These are phyloP conservation scores for Carpinus fangiana DNA, from an alignment of 306 rosid species.

Conservation along the genomic window DNA sequence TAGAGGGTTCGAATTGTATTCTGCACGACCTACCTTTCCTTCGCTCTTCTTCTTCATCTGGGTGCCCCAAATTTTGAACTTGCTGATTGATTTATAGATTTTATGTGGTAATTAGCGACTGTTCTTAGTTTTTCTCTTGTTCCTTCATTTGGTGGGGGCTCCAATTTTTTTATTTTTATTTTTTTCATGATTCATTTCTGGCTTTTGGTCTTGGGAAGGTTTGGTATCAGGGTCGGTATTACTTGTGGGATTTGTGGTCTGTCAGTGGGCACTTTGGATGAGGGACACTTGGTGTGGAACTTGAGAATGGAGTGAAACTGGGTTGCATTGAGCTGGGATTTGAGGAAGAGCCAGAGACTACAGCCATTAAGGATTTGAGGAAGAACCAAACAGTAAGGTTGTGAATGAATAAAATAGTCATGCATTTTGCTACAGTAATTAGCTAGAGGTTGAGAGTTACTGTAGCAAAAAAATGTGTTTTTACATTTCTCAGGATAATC, in stretches of 20 bases:
- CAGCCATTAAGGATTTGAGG: slow-evolving; percentile 49
- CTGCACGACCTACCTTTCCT: not conserved
- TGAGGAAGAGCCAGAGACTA: slow-evolving; percentile 50
- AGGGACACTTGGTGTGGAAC: slow-evolving; percentile 60
- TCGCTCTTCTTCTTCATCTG: slow-evolving; percentile 4
- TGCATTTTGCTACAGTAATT: no score
- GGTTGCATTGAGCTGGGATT: slow-evolving; percentile 38
- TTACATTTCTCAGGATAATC: no score
- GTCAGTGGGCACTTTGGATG: slow-evolving; percentile 81
- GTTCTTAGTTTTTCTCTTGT: not conserved
- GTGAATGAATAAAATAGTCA: no score
- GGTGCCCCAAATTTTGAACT: not conserved
- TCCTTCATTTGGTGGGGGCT: slow-evolving; percentile 21
- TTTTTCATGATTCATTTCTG: not conserved
- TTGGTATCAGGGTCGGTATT: slow-evolving; percentile 25
- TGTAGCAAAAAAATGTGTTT: no score
- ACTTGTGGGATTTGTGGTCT: slow-evolving; percentile 26
- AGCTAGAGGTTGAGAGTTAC: no score
- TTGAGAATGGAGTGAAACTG: slow-evolving; percentile 55
- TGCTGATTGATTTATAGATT: not conserved
- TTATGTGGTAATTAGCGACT: not conserved
- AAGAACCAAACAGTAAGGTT: no score
- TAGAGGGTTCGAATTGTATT: not conserved
- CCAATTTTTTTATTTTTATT: not conserved
- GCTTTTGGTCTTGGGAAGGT: not conserved